These are phyloP conservation scores for Gracilaria gracilis DNA, from an alignment of 23 red algal species.

Conservation along the genomic window DNA sequence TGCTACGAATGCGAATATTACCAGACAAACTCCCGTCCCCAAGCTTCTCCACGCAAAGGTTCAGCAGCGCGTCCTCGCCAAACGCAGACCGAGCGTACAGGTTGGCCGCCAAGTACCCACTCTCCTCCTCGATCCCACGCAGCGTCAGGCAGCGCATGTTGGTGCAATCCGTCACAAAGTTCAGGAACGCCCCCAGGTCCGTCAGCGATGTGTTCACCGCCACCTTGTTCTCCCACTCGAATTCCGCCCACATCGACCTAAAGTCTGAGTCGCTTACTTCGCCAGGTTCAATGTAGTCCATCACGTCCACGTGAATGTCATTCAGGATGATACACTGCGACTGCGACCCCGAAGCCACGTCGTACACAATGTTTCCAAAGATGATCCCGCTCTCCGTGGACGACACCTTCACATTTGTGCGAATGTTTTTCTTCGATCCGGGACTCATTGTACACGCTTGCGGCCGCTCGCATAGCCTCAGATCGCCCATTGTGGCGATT, in stretches of 20 bases:
- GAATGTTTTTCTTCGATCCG: constrained; percentile 72
- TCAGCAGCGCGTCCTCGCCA: constrained; percentile 96
- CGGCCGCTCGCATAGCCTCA: constrained; percentile 96
- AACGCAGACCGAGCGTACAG: constrained; percentile 93
- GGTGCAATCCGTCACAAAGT: constrained; percentile 85
- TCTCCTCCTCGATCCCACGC: constrained; percentile 82
- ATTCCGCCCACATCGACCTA: constrained; percentile 97
- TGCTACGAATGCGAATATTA: constrained; percentile 95
- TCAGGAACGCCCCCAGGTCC: constrained; percentile 76
- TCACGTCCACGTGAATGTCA: constrained; percentile 99
- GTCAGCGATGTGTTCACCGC: constrained; percentile 72
- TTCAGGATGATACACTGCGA: constrained; percentile 93
- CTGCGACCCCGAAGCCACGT: constrained; percentile 69
- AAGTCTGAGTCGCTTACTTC: constrained; percentile 89
- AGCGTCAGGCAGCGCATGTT: constrained; percentile 97
- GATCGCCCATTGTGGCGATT: constrained; percentile 97
- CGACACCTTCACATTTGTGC: constrained; percentile 94
- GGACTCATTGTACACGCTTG: constrained; percentile 84
- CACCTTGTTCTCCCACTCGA: constrained; percentile 99
- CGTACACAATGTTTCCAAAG: constrained; percentile 98
- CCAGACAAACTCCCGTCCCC: constrained; percentile 85
- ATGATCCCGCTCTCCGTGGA: constrained; percentile 99
- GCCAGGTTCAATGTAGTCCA: constrained; percentile 97
- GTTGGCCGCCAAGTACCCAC: constrained; percentile 96
- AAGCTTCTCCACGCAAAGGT: constrained; percentile 83